phyloP scores from a whole-genome alignment of 768 basidiomycete genomes.

The Rhodotorula taiwanensis region DNA sequence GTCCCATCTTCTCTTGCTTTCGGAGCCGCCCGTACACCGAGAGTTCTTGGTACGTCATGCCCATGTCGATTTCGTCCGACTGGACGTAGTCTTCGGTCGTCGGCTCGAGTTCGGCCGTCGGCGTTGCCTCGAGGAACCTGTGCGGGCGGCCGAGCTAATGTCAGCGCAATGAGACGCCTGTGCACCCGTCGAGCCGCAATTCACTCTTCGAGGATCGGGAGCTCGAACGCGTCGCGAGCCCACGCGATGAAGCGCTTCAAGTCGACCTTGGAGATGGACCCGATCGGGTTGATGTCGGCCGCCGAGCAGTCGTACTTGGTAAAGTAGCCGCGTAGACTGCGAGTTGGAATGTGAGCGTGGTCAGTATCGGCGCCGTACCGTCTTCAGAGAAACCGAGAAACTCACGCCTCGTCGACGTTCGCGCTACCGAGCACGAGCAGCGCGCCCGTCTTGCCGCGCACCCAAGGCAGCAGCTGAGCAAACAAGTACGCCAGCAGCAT shows the following conservation, averaged over 20 bases:
- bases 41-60: conserved; percentile 88
- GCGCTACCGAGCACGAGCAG: conserved; percentile 94
- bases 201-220: conserved; percentile 75
- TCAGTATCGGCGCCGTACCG: background rate
- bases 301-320: conserved; percentile 94
- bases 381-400: background rate
- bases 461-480: conserved; percentile 87
- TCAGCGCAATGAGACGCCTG: background rate
- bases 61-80: conserved; percentile 73
- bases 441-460: conserved; percentile 68
- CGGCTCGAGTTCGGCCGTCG: conserved; percentile 94
- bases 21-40: conserved; percentile 86
- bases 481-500: conserved; percentile 86
- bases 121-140: conserved; percentile 84
- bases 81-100: conserved; percentile 91
- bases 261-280: conserved; percentile 95
- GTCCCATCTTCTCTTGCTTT: conserved; percentile 95
- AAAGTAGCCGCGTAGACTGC: conserved; percentile 83
- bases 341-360: background rate
- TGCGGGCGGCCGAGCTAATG: background rate
- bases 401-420: conserved; percentile 92
- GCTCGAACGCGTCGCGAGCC: conserved; percentile 66
- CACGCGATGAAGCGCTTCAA: conserved; percentile 90
- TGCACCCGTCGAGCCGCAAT: conserved; percentile 20
- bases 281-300: conserved; percentile 98